These are phyloP conservation scores for Cucumis sativus DNA, from an alignment of 306 rosid species.

Conservation along the genomic window Cucumber_9930_V3 NC_026658.2:10115501-10116000, in stretches of 20 bases:
- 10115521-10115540: background rate
- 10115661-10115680: background rate
- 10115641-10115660: background rate
- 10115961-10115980: no score
- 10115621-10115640: background rate
- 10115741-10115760: background rate
- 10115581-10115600: background rate
- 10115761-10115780: background rate
- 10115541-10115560: background rate
- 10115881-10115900: background rate
- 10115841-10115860: background rate
- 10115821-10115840: background rate
- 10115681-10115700: background rate
- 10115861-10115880: background rate
- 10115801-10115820: background rate
- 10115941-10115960: background rate
- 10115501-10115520: background rate
- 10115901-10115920: background rate
- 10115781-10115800: background rate
- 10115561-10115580: background rate
- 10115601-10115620: background rate
- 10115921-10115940: background rate
- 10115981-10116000: background rate
- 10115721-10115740: background rate
- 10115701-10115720: background rate